Percentiles rank a stretch among this genome's conserved stretches.
These are phyloP conservation scores for Talaromyces proteolyticus DNA, from an alignment of 495 filamentous ascomycete genomes.

Conservation along the genomic window DNA sequence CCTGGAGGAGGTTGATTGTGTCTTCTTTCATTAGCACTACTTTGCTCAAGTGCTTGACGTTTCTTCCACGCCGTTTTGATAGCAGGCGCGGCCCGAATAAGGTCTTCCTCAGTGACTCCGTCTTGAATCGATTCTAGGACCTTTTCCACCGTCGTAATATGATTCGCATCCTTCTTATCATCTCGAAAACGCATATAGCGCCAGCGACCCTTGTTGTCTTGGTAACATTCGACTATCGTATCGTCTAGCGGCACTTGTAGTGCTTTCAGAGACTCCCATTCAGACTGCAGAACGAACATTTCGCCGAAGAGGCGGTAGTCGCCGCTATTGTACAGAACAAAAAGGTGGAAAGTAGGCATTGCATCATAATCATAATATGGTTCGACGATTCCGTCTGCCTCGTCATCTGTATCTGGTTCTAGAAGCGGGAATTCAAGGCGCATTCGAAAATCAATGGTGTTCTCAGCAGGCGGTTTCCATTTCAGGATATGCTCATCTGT, in stretches of 20 bases:
- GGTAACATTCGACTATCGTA: conserved; percentile 79
- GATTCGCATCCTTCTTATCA: conserved; percentile 88
- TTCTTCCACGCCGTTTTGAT: conserved; percentile 75
- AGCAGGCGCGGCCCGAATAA: conserved; percentile 53
- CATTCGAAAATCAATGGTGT: conserved; percentile 87
- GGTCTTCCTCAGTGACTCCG: conserved; percentile 58
- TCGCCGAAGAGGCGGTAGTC: conserved; percentile 57
- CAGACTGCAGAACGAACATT: conserved; percentile 62
- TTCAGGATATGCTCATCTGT: conserved; percentile 93
- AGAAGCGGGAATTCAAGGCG: conserved; percentile 67
- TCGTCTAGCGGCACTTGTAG: conserved; percentile 69
- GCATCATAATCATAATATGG: conserved; percentile 54
- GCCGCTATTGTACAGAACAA: conserved; percentile 46
- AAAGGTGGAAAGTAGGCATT: conserved; percentile 53
- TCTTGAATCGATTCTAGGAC: conserved; percentile 82
- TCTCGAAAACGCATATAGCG: conserved; percentile 81
- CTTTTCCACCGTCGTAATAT: conserved; percentile 70
- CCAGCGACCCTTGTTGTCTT: conserved; percentile 70
- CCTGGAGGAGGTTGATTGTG: conserved; percentile 1
- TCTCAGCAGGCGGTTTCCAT: conserved; percentile 92
- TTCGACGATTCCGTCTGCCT: conserved; percentile 50
- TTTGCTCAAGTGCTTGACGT: conserved; percentile 26
- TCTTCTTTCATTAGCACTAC: conserved; percentile 7
- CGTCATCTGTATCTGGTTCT: conserved; percentile 63
- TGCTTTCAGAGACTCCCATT: conserved; percentile 80